A percentile compares a stretch with the other conserved stretches of the same genome.
Conservation (phyloP, 2,329 filamentous ascomycete species). For the Aureobasidium sp. region DNA sequence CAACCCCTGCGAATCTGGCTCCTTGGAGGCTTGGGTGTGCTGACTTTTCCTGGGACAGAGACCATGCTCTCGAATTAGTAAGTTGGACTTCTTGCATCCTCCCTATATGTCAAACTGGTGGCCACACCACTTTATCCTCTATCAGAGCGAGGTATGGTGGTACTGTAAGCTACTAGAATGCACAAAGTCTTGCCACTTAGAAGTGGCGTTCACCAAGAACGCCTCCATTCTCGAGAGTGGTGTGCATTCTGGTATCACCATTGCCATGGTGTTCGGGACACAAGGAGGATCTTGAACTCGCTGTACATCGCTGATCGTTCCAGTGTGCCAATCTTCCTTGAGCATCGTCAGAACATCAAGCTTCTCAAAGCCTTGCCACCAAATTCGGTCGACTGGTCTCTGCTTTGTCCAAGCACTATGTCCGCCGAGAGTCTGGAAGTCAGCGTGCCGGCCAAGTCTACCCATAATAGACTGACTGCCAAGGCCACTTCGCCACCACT, state of each 20-base stretch:
- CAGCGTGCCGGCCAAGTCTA: conserved; percentile 25
- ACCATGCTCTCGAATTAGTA: conserved; percentile 31
- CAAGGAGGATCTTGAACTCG: too few relatives aligned
- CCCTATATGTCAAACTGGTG: not conserved
- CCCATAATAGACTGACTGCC: conserved; percentile 24
- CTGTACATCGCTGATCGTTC: not conserved
- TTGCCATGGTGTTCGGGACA: too few relatives aligned
- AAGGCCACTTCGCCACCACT: conserved; percentile 27
- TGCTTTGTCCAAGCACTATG: conserved; percentile 35
- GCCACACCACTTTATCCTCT: too few relatives aligned
- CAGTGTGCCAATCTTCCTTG: conserved; percentile 32
- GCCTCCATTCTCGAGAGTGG: too few relatives aligned
- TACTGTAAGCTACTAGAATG: too few relatives aligned
- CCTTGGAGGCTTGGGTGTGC: conserved; percentile 29
- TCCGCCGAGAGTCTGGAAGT: conserved; percentile 27
- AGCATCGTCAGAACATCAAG: conserved; percentile 29
- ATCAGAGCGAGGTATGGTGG: too few relatives aligned
- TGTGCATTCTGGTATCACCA: too few relatives aligned
- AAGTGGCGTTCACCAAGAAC: too few relatives aligned
- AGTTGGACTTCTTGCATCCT: conserved; percentile 13
- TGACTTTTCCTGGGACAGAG: conserved; percentile 32
- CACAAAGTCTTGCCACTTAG: too few relatives aligned
- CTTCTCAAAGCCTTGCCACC: conserved; percentile 27
- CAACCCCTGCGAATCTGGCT: conserved; percentile 36
- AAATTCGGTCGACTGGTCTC: conserved; percentile 32